A percentile compares a stretch with the other conserved stretches of the same genome.
phyloP scores from a whole-genome alignment of 805 yeast genomes.

The Wickerhamiella occidentalis region DNA sequence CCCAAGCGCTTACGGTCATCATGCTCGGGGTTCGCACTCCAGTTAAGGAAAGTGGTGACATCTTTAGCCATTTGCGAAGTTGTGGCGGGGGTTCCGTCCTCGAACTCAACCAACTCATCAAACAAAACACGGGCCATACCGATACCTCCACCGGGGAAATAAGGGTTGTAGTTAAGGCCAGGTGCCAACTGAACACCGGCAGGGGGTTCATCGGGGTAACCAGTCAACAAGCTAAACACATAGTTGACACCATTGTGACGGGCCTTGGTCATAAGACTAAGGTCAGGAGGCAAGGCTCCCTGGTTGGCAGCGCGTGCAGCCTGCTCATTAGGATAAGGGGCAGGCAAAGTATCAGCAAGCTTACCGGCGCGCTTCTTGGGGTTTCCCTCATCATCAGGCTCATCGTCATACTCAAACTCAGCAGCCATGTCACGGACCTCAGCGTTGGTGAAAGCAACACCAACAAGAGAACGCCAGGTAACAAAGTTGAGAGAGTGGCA shows the following conservation, averaged over 20 bases:
- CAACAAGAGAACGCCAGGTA: slow-evolving; percentile 97
- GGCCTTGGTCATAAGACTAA: slow-evolving; percentile 93
- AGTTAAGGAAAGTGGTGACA: slow-evolving; percentile 86
- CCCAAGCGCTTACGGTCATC: slow-evolving; percentile 97
- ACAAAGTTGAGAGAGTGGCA: slow-evolving; percentile 95
- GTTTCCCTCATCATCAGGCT: slow-evolving; percentile 90
- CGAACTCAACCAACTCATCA: slow-evolving; percentile 95
- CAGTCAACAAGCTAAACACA: slow-evolving; percentile 87
- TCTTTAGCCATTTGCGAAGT: slow-evolving; percentile 99
- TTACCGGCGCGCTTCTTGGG: slow-evolving; percentile 98
- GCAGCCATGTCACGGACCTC: slow-evolving; percentile 92
- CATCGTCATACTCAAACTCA: slow-evolving; percentile 95
- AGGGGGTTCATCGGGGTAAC: slow-evolving; percentile 98
- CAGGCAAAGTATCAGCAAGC: slow-evolving; percentile 87
- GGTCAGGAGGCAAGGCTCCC: slow-evolving; percentile 98
- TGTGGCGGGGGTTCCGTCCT: slow-evolving; percentile 97
- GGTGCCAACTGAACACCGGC: slow-evolving; percentile 91
- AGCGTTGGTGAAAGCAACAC: slow-evolving; percentile 81
- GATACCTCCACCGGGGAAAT: slow-evolving; percentile 99
- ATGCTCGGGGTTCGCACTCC: slow-evolving; percentile 98
- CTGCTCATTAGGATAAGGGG: slow-evolving; percentile 94
- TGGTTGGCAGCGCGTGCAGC: slow-evolving; percentile 99
- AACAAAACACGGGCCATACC: slow-evolving; percentile 98
- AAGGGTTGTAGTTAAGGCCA: slow-evolving; percentile 96
- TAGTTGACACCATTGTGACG: slow-evolving; percentile 98